Percentiles rank a stretch among this genome's conserved stretches.
These are phyloP conservation scores for Paxillus rubicundulus DNA, from an alignment of 768 basidiomycete genomes.

Conservation along the genomic window DNA sequence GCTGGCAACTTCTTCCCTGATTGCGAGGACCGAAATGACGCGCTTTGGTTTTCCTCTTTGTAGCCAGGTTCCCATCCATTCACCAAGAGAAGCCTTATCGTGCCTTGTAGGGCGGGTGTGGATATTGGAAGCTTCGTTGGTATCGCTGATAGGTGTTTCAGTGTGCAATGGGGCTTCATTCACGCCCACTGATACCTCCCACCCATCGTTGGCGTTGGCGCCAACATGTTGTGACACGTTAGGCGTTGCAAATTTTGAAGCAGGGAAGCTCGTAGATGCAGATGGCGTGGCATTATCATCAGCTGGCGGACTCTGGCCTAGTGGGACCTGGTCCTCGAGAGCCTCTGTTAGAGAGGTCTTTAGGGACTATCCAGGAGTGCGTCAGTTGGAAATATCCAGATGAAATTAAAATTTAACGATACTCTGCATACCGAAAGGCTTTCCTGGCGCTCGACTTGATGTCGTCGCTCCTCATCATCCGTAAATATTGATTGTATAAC, in stretches of 20 bases:
- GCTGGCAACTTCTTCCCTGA: slow-evolving; percentile 22
- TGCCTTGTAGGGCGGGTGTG: slow-evolving; percentile 19
- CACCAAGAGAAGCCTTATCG: slow-evolving; percentile 47
- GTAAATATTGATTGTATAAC: slow-evolving; percentile 66
- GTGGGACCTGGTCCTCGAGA: slow-evolving; percentile 47
- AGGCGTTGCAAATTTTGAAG: background rate
- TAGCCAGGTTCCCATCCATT: slow-evolving; percentile 82
- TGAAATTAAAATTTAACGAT: background rate
- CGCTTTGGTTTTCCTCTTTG: slow-evolving; percentile 45
- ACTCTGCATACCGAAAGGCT: slow-evolving; percentile 52
- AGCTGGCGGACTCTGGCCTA: slow-evolving; percentile 24
- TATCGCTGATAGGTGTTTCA: slow-evolving; percentile 1
- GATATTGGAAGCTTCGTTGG: slow-evolving; percentile 7
- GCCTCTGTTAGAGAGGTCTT: slow-evolving; percentile 47
- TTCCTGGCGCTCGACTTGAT: slow-evolving; percentile 52
- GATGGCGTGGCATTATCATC: slow-evolving; percentile 22
- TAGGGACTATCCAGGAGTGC: slow-evolving; percentile 35
- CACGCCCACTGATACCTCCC: background rate
- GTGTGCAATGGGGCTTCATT: slow-evolving; percentile 7
- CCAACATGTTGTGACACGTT: slow-evolving; percentile 1
- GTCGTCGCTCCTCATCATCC: slow-evolving; percentile 42
- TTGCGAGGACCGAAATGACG: slow-evolving; percentile 13
- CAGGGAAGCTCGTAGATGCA: slow-evolving; percentile 6
- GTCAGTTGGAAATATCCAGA: background rate
- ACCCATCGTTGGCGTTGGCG: background rate